These are phyloP conservation scores for Cryptosporidium baileyi DNA, from an alignment of 169 alveolate genomes.

Conservation along the genomic window DNA sequence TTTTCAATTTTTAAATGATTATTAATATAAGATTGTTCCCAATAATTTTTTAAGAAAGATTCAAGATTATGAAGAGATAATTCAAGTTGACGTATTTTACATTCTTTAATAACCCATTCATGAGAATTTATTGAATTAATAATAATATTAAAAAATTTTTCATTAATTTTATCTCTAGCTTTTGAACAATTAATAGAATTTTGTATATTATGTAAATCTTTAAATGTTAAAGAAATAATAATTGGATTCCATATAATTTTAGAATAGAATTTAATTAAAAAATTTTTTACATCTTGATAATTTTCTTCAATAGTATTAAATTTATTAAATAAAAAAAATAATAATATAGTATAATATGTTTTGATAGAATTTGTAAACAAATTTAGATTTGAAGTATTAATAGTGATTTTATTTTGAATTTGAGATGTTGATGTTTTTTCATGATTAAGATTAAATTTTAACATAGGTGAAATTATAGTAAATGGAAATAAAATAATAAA, in stretches of 20 bases:
- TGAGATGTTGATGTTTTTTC: not conserved
- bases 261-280: constrained; percentile 17
- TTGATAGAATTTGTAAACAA: not conserved
- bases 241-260: constrained; percentile 42
- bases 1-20: too few relatives aligned
- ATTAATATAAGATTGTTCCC: constrained; percentile 5
- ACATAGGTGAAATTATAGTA: not conserved
- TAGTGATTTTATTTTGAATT: not conserved
- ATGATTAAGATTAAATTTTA: not conserved
- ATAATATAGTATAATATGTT: constrained; percentile 11
- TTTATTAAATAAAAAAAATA: constrained; percentile 3
- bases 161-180: constrained; percentile 2
- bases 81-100: not conserved
- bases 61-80: not conserved
- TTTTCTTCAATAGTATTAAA: not conserved
- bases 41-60: not conserved
- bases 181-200: not conserved
- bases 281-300: not conserved
- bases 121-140: constrained; percentile 1
- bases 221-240: not conserved
- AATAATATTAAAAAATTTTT: constrained; percentile 33
- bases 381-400: constrained; percentile 18
- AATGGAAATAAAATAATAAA: constrained; percentile 18
- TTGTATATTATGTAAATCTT: not conserved
- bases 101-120: constrained; percentile 16